Percentiles rank a stretch among this genome's conserved stretches.
Evolutionary conservation across 148 eudicot species (phyloP).

Genomic region (Vaccinium myrtillus): DNA sequence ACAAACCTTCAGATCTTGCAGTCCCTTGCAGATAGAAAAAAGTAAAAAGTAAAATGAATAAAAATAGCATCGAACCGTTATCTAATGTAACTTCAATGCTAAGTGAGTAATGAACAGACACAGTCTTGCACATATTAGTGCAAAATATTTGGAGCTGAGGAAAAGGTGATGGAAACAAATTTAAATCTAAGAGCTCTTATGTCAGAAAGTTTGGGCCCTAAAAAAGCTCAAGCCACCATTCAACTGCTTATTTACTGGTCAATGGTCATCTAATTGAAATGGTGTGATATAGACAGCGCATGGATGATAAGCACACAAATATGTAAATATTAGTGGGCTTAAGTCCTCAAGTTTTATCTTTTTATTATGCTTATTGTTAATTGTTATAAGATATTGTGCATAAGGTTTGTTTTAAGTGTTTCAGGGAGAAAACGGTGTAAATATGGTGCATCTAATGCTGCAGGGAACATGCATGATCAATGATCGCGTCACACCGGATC

Average conservation of each 20-base stretch:
- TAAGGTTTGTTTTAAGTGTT: too few relatives aligned
- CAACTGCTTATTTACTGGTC: not conserved
- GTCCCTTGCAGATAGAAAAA: not conserved
- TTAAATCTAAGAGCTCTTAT: conserved; percentile 4
- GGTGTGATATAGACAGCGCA: not conserved
- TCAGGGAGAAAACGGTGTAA: too few relatives aligned
- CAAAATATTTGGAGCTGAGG: conserved; percentile 1
- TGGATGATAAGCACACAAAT: too few relatives aligned
- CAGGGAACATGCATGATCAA: too few relatives aligned
- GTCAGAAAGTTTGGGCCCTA: not conserved
- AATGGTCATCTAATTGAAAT: not conserved
- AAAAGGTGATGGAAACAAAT: not conserved
- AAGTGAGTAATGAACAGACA: not conserved
- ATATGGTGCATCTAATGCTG: too few relatives aligned
- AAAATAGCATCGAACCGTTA: not conserved
- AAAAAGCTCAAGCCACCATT: not conserved
- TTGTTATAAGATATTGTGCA: too few relatives aligned
- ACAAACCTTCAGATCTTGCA: not conserved
- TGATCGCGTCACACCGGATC: too few relatives aligned
- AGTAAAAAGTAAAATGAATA: conserved; percentile 2
- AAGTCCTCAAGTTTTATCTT: too few relatives aligned
- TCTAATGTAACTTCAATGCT: not conserved
- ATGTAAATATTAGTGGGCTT: too few relatives aligned
- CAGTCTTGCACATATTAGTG: not conserved
- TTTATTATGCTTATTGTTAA: too few relatives aligned